phyloP scores from a whole-genome alignment of 768 basidiomycete species.

The Tubosaeta sp. region DNA sequence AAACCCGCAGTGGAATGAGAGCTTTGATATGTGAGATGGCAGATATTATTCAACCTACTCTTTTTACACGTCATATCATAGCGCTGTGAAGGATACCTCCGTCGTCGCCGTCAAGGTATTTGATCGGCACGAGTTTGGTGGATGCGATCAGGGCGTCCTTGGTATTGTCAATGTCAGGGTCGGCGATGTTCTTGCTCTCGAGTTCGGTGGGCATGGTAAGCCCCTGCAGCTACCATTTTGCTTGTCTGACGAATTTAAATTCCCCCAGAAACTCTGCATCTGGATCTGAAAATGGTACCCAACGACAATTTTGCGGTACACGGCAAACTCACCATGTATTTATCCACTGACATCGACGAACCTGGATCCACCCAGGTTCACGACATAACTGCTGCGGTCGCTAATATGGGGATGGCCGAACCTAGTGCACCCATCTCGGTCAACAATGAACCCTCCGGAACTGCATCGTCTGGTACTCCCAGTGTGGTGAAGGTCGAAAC shows the following conservation, averaged over 20 bases:
- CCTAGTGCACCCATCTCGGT: slow-evolving; percentile 58
- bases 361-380: slow-evolving; percentile 75
- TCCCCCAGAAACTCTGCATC: slow-evolving; percentile 82
- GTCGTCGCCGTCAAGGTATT: slow-evolving; percentile 98
- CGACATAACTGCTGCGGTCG: slow-evolving; percentile 53
- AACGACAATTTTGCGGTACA: slow-evolving; percentile 97
- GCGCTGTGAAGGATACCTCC: slow-evolving; percentile 95
- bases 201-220: slow-evolving; percentile 92
- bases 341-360: slow-evolving; percentile 84
- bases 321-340: slow-evolving; percentile 93
- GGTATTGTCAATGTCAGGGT: slow-evolving; percentile 96
- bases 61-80: slow-evolving; percentile 31
- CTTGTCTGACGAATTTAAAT: not conserved
- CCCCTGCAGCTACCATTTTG: slow-evolving; percentile 13
- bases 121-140: slow-evolving; percentile 98
- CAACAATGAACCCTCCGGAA: slow-evolving; percentile 32
- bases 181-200: slow-evolving; percentile 85
- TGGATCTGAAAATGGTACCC: slow-evolving; percentile 91
- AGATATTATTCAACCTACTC: not conserved
- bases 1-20: slow-evolving; percentile 97
- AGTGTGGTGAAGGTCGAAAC: slow-evolving; percentile 54
- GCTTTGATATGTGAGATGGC: slow-evolving; percentile 83
- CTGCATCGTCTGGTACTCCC: slow-evolving; percentile 52
- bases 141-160: slow-evolving; percentile 95
- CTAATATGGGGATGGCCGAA: slow-evolving; percentile 55